phyloP scores from a whole-genome alignment of 192 early-diverging fungal species.

The Backusella circina region DNA sequence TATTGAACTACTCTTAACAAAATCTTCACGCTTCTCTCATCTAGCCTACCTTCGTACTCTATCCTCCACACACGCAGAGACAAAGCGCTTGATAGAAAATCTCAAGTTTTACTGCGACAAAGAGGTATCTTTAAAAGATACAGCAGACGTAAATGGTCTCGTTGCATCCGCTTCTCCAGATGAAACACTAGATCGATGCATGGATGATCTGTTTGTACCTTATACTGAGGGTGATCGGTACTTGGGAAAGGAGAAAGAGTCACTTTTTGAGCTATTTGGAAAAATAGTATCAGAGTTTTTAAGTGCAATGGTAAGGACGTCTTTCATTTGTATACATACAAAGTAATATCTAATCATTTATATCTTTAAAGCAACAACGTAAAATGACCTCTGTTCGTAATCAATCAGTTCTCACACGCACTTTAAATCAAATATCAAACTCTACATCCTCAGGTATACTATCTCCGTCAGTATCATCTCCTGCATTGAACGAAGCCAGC shows the following conservation, averaged over 20 bases:
- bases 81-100: conserved; percentile 67
- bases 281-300: conserved; percentile 46
- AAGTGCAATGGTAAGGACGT: conserved; percentile 34
- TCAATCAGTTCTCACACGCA: conserved; percentile 31
- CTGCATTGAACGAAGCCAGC: not conserved
- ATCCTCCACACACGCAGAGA: conserved; percentile 68
- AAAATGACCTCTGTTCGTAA: conserved; percentile 28
- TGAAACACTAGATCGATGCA: conserved; percentile 78
- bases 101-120: conserved; percentile 77
- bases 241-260: conserved; percentile 70
- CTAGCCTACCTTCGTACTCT: conserved; percentile 79
- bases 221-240: conserved; percentile 90
- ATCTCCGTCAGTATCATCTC: conserved; percentile 12
- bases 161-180: conserved; percentile 53
- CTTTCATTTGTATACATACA: not conserved
- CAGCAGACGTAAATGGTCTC: conserved; percentile 38
- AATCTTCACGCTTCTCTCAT: conserved; percentile 68
- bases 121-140: conserved; percentile 32
- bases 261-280: conserved; percentile 64
- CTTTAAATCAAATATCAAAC: conserved; percentile 32
- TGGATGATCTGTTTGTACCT: conserved; percentile 94
- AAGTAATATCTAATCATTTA: not conserved
- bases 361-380: conserved; percentile 32
- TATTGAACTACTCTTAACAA: conserved; percentile 73
- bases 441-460: conserved; percentile 11